Percentiles rank a stretch among this genome's conserved stretches.
These are phyloP conservation scores for Sporothrix protearum DNA, from an alignment of 2,329 filamentous ascomycete species.

Conservation along the genomic window DNA sequence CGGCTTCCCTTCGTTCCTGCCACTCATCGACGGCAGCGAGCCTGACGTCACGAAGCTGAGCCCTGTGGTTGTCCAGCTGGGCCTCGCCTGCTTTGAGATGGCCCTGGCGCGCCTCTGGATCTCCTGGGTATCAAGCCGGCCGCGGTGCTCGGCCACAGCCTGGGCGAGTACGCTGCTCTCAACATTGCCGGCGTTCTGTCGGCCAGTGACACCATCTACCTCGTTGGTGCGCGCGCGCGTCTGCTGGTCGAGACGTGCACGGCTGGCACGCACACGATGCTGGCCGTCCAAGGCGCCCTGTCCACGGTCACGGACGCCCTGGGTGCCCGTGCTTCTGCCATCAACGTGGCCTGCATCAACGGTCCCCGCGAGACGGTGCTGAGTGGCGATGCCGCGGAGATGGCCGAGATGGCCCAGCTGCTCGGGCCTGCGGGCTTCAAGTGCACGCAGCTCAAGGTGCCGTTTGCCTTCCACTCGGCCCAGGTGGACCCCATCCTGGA, in stretches of 20 bases:
- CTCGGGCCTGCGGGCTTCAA: constrained; percentile 38
- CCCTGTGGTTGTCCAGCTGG: constrained; percentile 53
- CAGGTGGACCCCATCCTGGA: constrained; percentile 55
- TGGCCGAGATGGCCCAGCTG: constrained; percentile 43
- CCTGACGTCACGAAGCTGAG: constrained; percentile 45
- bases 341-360: constrained; percentile 69
- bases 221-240: constrained; percentile 65
- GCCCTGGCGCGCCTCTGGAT: constrained; percentile 54
- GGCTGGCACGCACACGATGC: constrained; percentile 60
- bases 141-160: constrained; percentile 58
- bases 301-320: constrained; percentile 54
- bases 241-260: constrained; percentile 64
- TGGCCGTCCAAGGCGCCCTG: constrained; percentile 47
- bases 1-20: constrained; percentile 55
- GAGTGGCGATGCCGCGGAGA: constrained; percentile 43
- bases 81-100: constrained; percentile 54
- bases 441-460: constrained; percentile 47
- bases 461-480: constrained; percentile 53
- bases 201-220: constrained; percentile 65
- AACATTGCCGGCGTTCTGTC: constrained; percentile 68
- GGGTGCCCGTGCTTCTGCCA: constrained; percentile 38
- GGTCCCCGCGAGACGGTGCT: constrained; percentile 71
- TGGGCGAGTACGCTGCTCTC: constrained; percentile 72
- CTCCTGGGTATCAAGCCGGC: constrained; percentile 54
- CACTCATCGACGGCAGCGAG: constrained; percentile 47